These are phyloP conservation scores for Pisolithus marmoratus DNA, from an alignment of 768 basidiomycete genomes.

Conservation along the genomic window DNA sequence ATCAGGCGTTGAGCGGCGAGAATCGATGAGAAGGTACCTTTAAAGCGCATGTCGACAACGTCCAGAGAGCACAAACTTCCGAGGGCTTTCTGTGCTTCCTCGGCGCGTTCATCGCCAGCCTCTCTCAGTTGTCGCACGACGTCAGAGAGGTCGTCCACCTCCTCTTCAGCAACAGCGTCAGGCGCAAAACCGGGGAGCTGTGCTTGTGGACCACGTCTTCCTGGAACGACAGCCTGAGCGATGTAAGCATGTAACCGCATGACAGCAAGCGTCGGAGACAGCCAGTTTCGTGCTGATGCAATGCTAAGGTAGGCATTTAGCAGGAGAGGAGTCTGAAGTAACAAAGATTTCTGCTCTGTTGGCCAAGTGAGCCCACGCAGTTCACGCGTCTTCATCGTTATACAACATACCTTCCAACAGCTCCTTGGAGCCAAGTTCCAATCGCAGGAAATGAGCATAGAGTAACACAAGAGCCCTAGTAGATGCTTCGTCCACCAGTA, in stretches of 20 bases:
- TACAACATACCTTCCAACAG: conserved; percentile 58
- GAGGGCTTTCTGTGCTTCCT: conserved; percentile 46
- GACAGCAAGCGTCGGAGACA: conserved; percentile 66
- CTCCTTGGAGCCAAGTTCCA: conserved; percentile 43
- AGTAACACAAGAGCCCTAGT: conserved; percentile 62
- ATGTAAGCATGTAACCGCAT: conserved; percentile 84
- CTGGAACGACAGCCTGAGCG: conserved; percentile 74
- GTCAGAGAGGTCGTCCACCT: conserved; percentile 39
- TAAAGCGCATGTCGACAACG: conserved; percentile 77
- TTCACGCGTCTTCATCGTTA: neutral
- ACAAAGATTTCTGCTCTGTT: conserved; percentile 63
- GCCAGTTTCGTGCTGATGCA: conserved; percentile 83
- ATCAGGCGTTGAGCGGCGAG: conserved; percentile 1
- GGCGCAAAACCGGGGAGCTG: conserved; percentile 74
- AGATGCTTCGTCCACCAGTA: conserved; percentile 33
- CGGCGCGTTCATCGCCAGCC: conserved; percentile 36
- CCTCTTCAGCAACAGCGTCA: conserved; percentile 27
- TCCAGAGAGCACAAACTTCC: conserved; percentile 72
- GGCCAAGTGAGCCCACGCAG: neutral
- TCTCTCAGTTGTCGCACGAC: conserved; percentile 46
- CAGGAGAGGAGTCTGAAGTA: conserved; percentile 67
- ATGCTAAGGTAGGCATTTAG: conserved; percentile 81
- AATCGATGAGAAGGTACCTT: conserved; percentile 46
- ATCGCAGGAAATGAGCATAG: conserved; percentile 79
- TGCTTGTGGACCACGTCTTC: conserved; percentile 43